phyloP scores from a whole-genome alignment of 768 basidiomycete species.

The Tylopilus sp. region DNA sequence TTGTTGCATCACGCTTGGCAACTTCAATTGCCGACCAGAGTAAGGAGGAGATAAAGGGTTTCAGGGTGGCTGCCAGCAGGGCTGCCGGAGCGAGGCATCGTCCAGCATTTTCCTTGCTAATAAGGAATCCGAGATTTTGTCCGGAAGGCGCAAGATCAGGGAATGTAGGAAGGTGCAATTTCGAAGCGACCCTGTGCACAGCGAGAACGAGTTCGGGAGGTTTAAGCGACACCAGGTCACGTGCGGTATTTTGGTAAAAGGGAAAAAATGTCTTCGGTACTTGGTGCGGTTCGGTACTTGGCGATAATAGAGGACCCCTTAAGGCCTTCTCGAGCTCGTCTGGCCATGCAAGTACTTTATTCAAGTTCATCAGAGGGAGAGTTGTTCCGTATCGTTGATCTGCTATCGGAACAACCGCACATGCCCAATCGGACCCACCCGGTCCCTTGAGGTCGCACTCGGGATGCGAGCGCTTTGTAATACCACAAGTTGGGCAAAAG shows the following conservation, averaged over 20 bases:
- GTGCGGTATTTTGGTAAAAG: slow-evolving; percentile 16
- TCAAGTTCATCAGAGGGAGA: slow-evolving; percentile 20
- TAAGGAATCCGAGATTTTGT: slow-evolving; percentile 6
- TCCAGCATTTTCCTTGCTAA: slow-evolving; percentile 20
- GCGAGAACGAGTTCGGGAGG: slow-evolving; percentile 30
- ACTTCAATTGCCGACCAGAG: slow-evolving; percentile 33
- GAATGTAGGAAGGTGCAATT: slow-evolving; percentile 21
- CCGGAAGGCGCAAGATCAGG: slow-evolving; percentile 10
- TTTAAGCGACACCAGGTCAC: slow-evolving; percentile 19
- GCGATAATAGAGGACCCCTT: slow-evolving; percentile 3
- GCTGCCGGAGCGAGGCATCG: slow-evolving; percentile 34
- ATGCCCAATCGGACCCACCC: slow-evolving; percentile 17
- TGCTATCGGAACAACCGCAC: slow-evolving; percentile 19
- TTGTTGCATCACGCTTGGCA: slow-evolving; percentile 31
- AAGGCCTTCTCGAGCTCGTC: slow-evolving; percentile 18
- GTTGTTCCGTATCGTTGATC: slow-evolving; percentile 19
- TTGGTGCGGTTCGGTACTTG: slow-evolving; percentile 2
- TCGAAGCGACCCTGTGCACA: slow-evolving; percentile 21
- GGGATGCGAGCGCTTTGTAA: slow-evolving; percentile 27
- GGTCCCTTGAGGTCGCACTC: slow-evolving; percentile 23
- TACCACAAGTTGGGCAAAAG: slow-evolving; percentile 26
- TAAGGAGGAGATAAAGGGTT: slow-evolving; percentile 32
- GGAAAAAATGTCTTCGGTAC: slow-evolving; percentile 4
- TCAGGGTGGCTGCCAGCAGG: slow-evolving; percentile 33
- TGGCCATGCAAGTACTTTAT: slow-evolving; percentile 11